phyloP scores from a whole-genome alignment of 139 green algal species.

The Trebouxia sp. region DNA sequence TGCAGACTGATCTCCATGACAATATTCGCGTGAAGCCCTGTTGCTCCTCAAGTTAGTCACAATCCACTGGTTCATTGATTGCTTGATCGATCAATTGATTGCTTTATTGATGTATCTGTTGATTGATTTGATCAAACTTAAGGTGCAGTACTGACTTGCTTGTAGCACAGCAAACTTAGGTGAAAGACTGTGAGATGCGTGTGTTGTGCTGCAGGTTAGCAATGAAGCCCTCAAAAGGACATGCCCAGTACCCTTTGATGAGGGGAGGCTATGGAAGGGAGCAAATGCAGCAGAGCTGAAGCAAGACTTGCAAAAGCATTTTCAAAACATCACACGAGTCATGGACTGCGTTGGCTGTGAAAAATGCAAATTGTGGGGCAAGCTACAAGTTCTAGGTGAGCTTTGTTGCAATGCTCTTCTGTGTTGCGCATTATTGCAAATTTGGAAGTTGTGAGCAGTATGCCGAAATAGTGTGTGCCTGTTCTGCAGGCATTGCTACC shows the following conservation, averaged over 20 bases:
- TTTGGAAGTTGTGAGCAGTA: no score
- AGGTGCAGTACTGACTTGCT: background rate
- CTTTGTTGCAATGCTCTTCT: background rate
- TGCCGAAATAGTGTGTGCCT: no score
- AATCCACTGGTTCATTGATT: no score
- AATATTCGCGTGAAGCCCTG: no score
- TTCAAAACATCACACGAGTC: slow-evolving; percentile 92
- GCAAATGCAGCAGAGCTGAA: slow-evolving; percentile 65
- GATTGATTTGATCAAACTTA: background rate
- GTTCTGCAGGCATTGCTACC: slow-evolving; percentile 80
- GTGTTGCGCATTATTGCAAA: no score
- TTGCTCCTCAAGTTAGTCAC: no score
- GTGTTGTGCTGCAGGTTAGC: slow-evolving; percentile 46
- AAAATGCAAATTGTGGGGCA: slow-evolving; percentile 99
- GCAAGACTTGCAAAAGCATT: slow-evolving; percentile 70
- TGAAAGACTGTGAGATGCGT: background rate
- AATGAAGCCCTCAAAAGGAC: slow-evolving; percentile 60
- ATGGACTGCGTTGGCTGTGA: slow-evolving; percentile 99
- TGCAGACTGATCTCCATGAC: no score
- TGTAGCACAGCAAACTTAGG: background rate
- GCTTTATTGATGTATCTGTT: background rate
- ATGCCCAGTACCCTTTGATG: slow-evolving; percentile 93
- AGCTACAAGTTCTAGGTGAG: slow-evolving; percentile 93
- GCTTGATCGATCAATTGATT: no score
- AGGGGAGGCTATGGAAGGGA: slow-evolving; percentile 86